A percentile compares a stretch with the other conserved stretches of the same genome.
phyloP scores from a whole-genome alignment of 192 early-diverging fungal genomes.

The Diversispora eburnea region DNA sequence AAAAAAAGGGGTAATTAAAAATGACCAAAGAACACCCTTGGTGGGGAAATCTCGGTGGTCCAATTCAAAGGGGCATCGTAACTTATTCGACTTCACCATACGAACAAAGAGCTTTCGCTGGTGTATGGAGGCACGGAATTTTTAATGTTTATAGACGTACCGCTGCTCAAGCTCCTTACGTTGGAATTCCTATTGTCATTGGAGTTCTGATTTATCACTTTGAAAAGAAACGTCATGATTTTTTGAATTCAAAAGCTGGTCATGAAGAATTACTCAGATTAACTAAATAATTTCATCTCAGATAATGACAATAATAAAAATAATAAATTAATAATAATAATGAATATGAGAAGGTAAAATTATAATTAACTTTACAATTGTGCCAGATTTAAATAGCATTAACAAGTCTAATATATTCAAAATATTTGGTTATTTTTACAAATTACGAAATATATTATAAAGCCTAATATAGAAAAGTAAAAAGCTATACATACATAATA shows the following conservation, averaged over 20 bases:
- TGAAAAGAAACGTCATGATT: constrained; percentile 42
- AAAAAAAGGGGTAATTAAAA: neutral
- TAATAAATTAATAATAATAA: neutral
- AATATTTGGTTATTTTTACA: neutral
- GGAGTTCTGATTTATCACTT: constrained; percentile 49
- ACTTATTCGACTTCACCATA: constrained; percentile 59
- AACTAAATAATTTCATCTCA: neutral
- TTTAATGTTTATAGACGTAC: constrained; percentile 63
- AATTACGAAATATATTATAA: neutral
- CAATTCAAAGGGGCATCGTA: constrained; percentile 55
- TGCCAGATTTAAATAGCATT: too few species aligned
- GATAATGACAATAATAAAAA: too few species aligned
- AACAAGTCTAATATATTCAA: too few species aligned
- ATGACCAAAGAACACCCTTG: constrained; percentile 17
- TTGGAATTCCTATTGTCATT: constrained; percentile 47
- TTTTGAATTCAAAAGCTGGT: constrained; percentile 23
- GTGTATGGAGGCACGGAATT: constrained; percentile 51
- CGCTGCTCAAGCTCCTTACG: constrained; percentile 51
- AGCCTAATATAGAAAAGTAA: too few species aligned
- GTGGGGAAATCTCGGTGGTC: constrained; percentile 60
- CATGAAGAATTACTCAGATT: constrained; percentile 8
- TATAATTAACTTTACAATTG: too few species aligned
- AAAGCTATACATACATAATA: too few species aligned
- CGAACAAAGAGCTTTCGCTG: constrained; percentile 62
- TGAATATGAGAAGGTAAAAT: too few species aligned